A percentile compares a stretch with the other conserved stretches of the same genome.
Conservation (phyloP, 2,329 filamentous ascomycete species). For the Chrysosporium queenslandicum region DNA sequence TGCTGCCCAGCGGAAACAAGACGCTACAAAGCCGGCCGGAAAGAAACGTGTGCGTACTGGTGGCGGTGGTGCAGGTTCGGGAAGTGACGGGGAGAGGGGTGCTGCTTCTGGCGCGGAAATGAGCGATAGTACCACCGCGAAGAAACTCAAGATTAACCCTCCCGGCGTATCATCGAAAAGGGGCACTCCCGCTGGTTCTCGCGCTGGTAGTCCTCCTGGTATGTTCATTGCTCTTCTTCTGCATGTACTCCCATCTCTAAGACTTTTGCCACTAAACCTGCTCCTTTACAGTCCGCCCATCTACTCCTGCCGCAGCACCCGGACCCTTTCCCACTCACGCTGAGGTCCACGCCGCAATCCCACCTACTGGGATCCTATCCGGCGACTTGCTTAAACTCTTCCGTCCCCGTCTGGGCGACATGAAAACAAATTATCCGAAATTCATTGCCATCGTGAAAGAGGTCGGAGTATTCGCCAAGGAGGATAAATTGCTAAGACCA, state of each 20-base stretch:
- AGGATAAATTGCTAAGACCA: slow-evolving; percentile 35
- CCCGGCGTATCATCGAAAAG: slow-evolving; percentile 29
- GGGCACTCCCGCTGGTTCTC: slow-evolving; percentile 41
- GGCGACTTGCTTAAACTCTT: slow-evolving; percentile 38
- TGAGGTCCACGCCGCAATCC: slow-evolving; percentile 41
- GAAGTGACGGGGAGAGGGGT: slow-evolving; percentile 48
- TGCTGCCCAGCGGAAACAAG: slow-evolving; percentile 5
- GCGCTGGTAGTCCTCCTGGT: slow-evolving; percentile 34
- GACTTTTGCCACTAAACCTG: background rate
- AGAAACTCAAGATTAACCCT: slow-evolving; percentile 42
- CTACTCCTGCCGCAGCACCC: slow-evolving; percentile 9
- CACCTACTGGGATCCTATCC: slow-evolving; percentile 36
- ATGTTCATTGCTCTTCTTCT: background rate
- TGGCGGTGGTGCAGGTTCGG: slow-evolving; percentile 36
- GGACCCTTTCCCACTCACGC: slow-evolving; percentile 34
- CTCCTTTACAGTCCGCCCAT: background rate
- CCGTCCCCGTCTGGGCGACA: slow-evolving; percentile 34
- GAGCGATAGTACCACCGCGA: slow-evolving; percentile 36
- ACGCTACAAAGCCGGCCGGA: slow-evolving; percentile 19
- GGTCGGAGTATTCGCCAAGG: slow-evolving; percentile 36
- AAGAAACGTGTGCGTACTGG: slow-evolving; percentile 42
- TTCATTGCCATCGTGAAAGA: slow-evolving; percentile 40
- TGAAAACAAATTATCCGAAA: slow-evolving; percentile 32
- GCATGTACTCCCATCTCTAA: background rate
- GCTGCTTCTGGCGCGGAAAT: slow-evolving; percentile 40